Evolutionary conservation across 225 moss, liverwort and hornwort genomes (phyloP).

Genomic region (Marchantia polymorpha): DNA sequence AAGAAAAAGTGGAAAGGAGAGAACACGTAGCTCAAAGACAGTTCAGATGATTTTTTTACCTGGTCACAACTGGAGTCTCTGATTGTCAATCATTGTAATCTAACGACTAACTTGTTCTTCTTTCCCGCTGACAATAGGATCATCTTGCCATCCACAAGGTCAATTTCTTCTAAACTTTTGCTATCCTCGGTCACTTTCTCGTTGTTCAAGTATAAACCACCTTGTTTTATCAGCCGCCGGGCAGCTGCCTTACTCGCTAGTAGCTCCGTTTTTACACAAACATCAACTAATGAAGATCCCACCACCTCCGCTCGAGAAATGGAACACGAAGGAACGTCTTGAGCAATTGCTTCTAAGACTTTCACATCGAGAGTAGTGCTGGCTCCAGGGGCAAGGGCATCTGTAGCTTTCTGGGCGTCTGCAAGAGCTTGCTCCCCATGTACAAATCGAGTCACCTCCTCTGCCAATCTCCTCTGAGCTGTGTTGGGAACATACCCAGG

Average conservation of each 20-base stretch:
- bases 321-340: conserved; percentile 69
- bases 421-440: conserved; percentile 69
- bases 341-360: conserved; percentile 76
- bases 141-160: conserved; percentile 72
- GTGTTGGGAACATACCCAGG: conserved; percentile 66
- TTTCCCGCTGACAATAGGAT: conserved; percentile 89
- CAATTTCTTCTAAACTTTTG: conserved; percentile 51
- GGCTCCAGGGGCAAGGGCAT: conserved; percentile 80
- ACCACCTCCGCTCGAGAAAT: conserved; percentile 55
- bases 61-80: not conserved
- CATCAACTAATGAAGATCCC: conserved; percentile 62
- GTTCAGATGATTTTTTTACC: not conserved
- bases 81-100: conserved; percentile 36
- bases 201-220: conserved; percentile 91
- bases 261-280: conserved; percentile 70
- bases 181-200: conserved; percentile 81
- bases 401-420: conserved; percentile 77
- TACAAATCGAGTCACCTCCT: conserved; percentile 96
- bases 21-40: not conserved
- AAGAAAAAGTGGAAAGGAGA: not conserved
- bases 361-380: conserved; percentile 53
- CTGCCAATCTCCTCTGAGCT: conserved; percentile 72
- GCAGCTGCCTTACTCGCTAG: conserved; percentile 78
- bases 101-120: conserved; percentile 83
- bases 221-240: conserved; percentile 85